phyloP scores from a whole-genome alignment of 208 protist genomes.

The Wallacemonas sp. region DNA sequence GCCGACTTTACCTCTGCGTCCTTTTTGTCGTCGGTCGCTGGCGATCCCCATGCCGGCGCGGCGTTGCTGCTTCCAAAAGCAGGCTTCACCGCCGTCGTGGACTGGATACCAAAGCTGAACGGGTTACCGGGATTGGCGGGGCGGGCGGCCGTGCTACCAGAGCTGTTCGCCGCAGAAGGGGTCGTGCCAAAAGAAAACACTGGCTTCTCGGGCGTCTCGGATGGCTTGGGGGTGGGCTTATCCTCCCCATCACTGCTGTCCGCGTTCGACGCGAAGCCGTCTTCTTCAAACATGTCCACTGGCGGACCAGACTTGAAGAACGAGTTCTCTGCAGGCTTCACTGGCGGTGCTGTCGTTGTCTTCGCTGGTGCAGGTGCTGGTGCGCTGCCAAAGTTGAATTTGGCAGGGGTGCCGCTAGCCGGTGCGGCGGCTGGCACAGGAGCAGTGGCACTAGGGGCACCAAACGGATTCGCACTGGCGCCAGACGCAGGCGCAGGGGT shows the following conservation, averaged over 20 bases:
- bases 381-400: constrained; percentile 25
- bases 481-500: background rate
- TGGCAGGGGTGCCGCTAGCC: constrained; percentile 1
- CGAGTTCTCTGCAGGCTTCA: constrained; percentile 9
- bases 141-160: constrained; percentile 1
- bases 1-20: too few species aligned
- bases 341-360: constrained; percentile 6
- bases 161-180: constrained; percentile 6
- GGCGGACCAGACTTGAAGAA: constrained; percentile 30
- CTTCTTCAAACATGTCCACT: constrained; percentile 34
- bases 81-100: constrained; percentile 4
- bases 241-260: constrained; percentile 46
- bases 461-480: background rate
- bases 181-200: constrained; percentile 15
- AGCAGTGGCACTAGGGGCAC: too few species aligned
- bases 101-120: constrained; percentile 35
- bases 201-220: constrained; percentile 7
- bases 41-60: too few species aligned
- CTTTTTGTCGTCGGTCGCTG: constrained; percentile 21
- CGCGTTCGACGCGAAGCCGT: constrained; percentile 56
- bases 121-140: constrained; percentile 40
- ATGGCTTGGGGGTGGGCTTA: constrained; percentile 3
- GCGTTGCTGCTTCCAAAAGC: constrained; percentile 18
- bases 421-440: too few species aligned
- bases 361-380: constrained; percentile 10